phyloP scores from a whole-genome alignment of 2,329 filamentous ascomycete genomes.

The Xylaria sp. region DNA sequence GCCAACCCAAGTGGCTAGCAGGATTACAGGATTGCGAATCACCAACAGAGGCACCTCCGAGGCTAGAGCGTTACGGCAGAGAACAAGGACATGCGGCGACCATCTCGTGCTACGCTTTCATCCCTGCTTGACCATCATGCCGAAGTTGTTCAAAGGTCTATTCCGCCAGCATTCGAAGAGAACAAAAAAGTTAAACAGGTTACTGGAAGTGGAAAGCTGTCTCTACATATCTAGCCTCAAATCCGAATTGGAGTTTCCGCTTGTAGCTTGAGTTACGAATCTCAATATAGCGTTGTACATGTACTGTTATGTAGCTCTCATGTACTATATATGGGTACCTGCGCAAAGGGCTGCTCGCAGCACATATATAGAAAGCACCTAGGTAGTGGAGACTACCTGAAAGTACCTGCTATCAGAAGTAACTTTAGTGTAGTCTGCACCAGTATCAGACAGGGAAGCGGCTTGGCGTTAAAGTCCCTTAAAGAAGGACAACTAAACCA shows the following conservation, averaged over 20 bases:
- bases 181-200: neutral
- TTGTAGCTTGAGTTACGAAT: neutral
- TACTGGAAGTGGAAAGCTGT: constrained; percentile 2
- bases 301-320: neutral
- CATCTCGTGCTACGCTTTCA: constrained; percentile 27
- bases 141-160: constrained; percentile 10
- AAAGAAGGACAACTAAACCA: constrained; percentile 30
- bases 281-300: neutral
- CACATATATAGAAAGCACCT: no score
- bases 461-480: constrained; percentile 7
- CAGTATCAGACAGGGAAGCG: neutral
- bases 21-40: constrained; percentile 17
- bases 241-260: neutral
- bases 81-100: constrained; percentile 15
- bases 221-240: neutral
- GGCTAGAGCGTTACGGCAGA: constrained; percentile 25
- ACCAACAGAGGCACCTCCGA: constrained; percentile 17
- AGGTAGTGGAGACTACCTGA: no score
- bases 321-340: neutral
- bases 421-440: neutral
- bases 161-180: constrained; percentile 14
- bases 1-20: neutral
- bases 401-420: neutral
- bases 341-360: no score
- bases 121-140: constrained; percentile 22